Conservation (phyloP, 2,329 filamentous ascomycete species). For the Ambrosiella xylebori region DNA sequence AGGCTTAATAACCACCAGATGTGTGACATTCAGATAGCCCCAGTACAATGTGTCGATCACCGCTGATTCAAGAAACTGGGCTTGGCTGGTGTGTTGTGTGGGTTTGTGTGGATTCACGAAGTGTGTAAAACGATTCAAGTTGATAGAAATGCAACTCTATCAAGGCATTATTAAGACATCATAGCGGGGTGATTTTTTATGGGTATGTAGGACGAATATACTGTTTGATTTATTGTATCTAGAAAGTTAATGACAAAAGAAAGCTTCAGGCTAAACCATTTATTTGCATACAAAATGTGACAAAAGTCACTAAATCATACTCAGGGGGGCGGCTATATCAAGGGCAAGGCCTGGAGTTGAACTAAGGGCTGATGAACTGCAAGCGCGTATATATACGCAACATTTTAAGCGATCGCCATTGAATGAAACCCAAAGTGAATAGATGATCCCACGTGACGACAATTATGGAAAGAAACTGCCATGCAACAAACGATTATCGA, state of each 20-base stretch:
- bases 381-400: not conserved
- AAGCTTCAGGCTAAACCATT: not conserved
- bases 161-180: not conserved
- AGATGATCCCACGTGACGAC: not conserved
- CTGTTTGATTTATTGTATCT: not conserved
- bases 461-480: not conserved
- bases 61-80: not conserved
- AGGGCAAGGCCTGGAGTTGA: not conserved
- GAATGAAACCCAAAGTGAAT: not conserved
- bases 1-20: not conserved
- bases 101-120: not conserved
- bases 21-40: not conserved
- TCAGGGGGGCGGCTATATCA: not conserved
- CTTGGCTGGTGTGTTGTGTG: not conserved
- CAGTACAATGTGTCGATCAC: not conserved
- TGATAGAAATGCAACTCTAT: not conserved
- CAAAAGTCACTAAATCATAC: too few species aligned
- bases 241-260: not conserved
- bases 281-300: not conserved
- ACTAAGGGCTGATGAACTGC: not conserved
- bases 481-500: not conserved
- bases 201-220: not conserved
- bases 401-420: not conserved
- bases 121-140: not conserved
- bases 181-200: not conserved